Base-by-base conservation (phyloP, 2,329 filamentous ascomycete genomes). In the Epichloe sylvatica region DNA sequence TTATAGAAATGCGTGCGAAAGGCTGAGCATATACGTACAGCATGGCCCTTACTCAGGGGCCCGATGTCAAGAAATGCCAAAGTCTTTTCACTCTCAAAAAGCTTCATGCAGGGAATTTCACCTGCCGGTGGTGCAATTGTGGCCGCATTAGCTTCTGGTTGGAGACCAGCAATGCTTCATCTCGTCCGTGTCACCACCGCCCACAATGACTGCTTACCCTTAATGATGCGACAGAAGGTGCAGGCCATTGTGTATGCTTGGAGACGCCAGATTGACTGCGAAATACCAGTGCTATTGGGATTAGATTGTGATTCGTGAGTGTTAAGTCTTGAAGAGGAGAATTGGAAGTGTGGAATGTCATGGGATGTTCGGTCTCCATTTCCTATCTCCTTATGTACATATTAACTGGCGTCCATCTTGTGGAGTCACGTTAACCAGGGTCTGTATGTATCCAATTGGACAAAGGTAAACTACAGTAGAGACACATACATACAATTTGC, bases 161-260 rank as follows among this genome's bases (percentile, higher is more conserved):
- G 4, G 15, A 43, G 21, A 15, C 13, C 12, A 30, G 23, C 8
- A 19, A 12, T 33, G 40, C 19, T 9, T 46, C 17, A 3, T 25
- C 35, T n/a, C 3, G 9, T 13, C 25, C 15, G 12, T 12, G 30
- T 36, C 15, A 23, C 5, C 21, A 15, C 9, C 11, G 21, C 9
- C 21, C 19, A 8, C 21, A n/a, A 12, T 11, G 25, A 12, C 15
- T 12, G 56, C 62, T 53, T 62, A 75, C 91, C 91, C 78, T 94
- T 94, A 73, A 98, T 84, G 65, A 98, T 97, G 69, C 88, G 94
- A 77, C 92, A 98, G 74, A 98, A 98, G 64, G 97, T 88, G 67
- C 92, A 98, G 55, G 83, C 51, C 45, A 45, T 51, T 42, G 43
- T 49, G 50, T 49, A 37, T 11, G 47, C 36, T 21, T 5, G 40